phyloP scores from a whole-genome alignment of 225 moss, liverwort and hornwort species.

The Straminergon stramineum region DNA sequence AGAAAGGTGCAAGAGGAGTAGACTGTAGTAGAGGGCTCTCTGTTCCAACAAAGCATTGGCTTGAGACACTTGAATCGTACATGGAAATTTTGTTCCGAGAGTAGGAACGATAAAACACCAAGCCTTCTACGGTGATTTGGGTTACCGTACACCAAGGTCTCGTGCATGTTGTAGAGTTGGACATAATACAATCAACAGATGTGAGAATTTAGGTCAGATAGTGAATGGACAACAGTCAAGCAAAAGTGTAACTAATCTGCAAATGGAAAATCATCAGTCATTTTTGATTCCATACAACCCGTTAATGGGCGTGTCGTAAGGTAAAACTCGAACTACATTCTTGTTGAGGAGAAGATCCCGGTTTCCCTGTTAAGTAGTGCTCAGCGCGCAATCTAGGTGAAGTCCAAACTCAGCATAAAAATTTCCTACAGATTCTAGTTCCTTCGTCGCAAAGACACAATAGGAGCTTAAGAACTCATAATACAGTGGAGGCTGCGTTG shows the following conservation, averaged over 20 bases:
- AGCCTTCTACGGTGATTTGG: too few species aligned
- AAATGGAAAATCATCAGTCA: background rate
- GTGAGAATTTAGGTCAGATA: background rate
- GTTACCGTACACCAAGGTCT: background rate
- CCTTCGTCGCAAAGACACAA: background rate
- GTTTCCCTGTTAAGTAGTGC: background rate
- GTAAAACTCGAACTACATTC: background rate
- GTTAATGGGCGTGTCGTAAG: background rate
- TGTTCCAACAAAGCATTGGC: background rate
- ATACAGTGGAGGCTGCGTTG: slow-evolving; percentile 19
- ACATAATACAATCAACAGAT: background rate
- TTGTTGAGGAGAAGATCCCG: background rate
- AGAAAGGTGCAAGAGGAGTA: too few species aligned
- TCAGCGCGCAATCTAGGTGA: background rate
- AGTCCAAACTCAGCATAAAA: slow-evolving; percentile 22
- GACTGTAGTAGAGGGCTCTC: background rate
- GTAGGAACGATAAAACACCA: background rate
- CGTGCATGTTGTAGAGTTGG: background rate
- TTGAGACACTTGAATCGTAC: background rate
- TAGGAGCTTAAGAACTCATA: slow-evolving; percentile 11
- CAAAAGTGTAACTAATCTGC: background rate
- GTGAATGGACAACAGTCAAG: too few species aligned
- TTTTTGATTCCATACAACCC: slow-evolving; percentile 1
- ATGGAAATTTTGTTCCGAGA: background rate
- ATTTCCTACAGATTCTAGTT: slow-evolving; percentile 8